phyloP scores from a whole-genome alignment of 2,329 filamentous ascomycete genomes.

The Phaeosphaeriaceae sp. region DNA sequence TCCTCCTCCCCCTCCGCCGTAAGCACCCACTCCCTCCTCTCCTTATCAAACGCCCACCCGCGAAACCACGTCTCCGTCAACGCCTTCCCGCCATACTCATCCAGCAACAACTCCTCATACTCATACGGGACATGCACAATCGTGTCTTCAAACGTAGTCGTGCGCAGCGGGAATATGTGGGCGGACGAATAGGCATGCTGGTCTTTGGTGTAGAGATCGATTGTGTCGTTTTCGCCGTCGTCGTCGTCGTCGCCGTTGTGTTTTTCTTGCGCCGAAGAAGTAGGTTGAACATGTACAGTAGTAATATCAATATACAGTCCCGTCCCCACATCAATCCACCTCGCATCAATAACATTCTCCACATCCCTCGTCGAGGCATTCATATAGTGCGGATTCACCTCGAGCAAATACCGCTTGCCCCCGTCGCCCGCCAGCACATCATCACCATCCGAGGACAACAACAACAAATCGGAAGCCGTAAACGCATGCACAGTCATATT shows the following conservation, averaged over 20 bases:
- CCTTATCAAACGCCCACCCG: conserved; percentile 49
- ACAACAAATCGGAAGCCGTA: conserved; percentile 8
- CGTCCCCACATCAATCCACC: conserved; percentile 66
- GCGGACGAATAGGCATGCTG: conserved; percentile 59
- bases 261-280: too few species aligned
- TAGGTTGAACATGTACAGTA: conserved; percentile 56
- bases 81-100: conserved; percentile 61
- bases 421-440: too few species aligned
- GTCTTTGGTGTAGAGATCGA: conserved; percentile 58
- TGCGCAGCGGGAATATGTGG: conserved; percentile 64
- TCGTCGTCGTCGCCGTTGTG: background rate
- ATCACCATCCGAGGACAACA: too few species aligned
- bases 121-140: conserved; percentile 63
- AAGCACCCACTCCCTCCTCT: conserved; percentile 33
- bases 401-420: conserved; percentile 58
- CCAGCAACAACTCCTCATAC: conserved; percentile 60
- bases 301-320: conserved; percentile 69
- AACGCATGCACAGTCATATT: conserved; percentile 65
- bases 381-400: conserved; percentile 64
- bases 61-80: conserved; percentile 56
- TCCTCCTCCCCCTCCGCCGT: conserved; percentile 2
- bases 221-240: background rate
- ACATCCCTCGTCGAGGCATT: conserved; percentile 54
- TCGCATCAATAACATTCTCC: conserved; percentile 64
- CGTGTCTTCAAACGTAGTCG: conserved; percentile 60